These are phyloP conservation scores for Aspergillus sp. DNA, from an alignment of 2,329 filamentous ascomycete genomes.

Conservation along the genomic window DNA sequence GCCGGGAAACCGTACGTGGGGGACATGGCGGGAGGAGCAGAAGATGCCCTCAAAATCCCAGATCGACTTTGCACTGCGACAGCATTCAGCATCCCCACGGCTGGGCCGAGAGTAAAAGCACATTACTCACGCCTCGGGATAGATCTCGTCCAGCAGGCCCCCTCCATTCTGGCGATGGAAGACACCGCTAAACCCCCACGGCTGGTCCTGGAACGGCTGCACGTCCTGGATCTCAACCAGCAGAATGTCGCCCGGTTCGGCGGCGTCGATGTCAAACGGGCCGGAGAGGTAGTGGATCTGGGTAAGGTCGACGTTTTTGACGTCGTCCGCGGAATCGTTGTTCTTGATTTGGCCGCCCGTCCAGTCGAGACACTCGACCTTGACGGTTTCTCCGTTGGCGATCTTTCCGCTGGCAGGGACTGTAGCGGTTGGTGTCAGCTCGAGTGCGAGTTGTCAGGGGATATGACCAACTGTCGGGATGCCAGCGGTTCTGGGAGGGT, in stretches of 20 bases:
- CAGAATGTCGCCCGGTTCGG: constrained; percentile 74
- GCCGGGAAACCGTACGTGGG: constrained; percentile 76
- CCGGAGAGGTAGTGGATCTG: constrained; percentile 80
- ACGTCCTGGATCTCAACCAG: constrained; percentile 89
- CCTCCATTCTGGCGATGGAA: constrained; percentile 76
- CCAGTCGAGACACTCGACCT: constrained; percentile 89
- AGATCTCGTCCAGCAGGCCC: constrained; percentile 79
- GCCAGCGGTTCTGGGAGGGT: constrained; percentile 75
- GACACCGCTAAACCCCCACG: constrained; percentile 83
- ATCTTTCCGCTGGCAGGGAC: constrained; percentile 67
- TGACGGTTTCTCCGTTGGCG: constrained; percentile 76
- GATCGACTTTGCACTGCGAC: constrained; percentile 53
- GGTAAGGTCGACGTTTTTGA: constrained; percentile 75
- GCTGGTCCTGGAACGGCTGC: constrained; percentile 73
- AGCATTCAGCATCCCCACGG: neutral
- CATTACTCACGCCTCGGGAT: constrained; percentile 61
- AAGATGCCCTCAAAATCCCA: constrained; percentile 72
- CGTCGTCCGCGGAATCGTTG: constrained; percentile 80
- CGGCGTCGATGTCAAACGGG: constrained; percentile 76
- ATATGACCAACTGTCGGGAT: constrained; percentile 59
- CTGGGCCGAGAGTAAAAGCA: neutral
- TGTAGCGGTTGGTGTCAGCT: constrained; percentile 27
- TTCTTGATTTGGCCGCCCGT: constrained; percentile 71
- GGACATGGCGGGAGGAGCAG: constrained; percentile 78
- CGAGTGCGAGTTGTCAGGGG: neutral